phyloP scores from a whole-genome alignment of 768 basidiomycete genomes.

The Pulveroboletus sp. region DNA sequence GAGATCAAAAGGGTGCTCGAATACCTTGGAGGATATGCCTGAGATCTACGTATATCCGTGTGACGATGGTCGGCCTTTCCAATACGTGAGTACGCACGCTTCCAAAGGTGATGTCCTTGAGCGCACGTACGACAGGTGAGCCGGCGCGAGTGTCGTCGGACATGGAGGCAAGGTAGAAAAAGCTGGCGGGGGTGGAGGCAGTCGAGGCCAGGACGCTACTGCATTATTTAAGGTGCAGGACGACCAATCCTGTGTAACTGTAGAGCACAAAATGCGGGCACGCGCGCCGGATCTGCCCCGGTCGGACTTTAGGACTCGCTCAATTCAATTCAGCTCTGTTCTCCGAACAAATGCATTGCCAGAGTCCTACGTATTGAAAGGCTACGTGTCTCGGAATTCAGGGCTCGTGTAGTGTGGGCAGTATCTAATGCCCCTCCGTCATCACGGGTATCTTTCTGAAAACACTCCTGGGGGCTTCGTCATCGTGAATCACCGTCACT shows the following conservation, averaged over 20 bases:
- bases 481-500: conserved; percentile 45
- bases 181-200: background rate
- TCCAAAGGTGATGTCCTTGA: conserved; percentile 53
- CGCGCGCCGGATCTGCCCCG: conserved; percentile 5
- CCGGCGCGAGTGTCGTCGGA: conserved; percentile 14
- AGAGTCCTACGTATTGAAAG: background rate
- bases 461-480: conserved; percentile 54
- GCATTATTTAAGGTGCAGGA: conserved; percentile 21
- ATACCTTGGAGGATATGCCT: conserved; percentile 79
- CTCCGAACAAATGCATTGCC: too few relatives aligned
- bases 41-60: conserved; percentile 48
- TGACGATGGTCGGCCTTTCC: background rate
- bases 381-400: background rate
- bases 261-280: conserved; percentile 18
- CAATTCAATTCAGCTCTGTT: too few relatives aligned
- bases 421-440: conserved; percentile 1
- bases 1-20: conserved; percentile 95
- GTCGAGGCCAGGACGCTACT: conserved; percentile 13
- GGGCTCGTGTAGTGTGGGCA: background rate
- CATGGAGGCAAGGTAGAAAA: conserved; percentile 10
- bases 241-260: conserved; percentile 23
- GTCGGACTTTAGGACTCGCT: conserved; percentile 9
- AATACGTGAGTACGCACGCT: conserved; percentile 39
- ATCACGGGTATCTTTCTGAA: conserved; percentile 37
- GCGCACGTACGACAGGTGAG: conserved; percentile 19